phyloP scores from a whole-genome alignment of 2,329 filamentous ascomycete genomes.

The Coleophoma cylindrospora region DNA sequence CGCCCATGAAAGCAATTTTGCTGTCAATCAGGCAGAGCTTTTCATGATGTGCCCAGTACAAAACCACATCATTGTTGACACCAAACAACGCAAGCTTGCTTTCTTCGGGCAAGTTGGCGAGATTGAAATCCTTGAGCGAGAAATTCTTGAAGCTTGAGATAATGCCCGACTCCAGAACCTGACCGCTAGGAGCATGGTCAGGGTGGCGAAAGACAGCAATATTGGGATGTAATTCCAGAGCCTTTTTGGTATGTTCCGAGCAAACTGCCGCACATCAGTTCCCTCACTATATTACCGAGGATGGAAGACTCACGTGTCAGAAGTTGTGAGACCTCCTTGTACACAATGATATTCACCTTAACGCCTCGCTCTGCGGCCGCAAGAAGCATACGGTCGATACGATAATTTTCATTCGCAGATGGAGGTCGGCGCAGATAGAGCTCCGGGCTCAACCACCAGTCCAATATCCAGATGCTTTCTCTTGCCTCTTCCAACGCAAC shows the following conservation, averaged over 20 bases:
- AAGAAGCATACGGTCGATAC: slow-evolving; percentile 76
- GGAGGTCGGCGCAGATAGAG: slow-evolving; percentile 82
- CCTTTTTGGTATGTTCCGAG: slow-evolving; percentile 73
- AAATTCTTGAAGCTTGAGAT: slow-evolving; percentile 50
- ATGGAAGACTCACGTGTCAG: slow-evolving; percentile 62
- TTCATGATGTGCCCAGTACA: slow-evolving; percentile 93
- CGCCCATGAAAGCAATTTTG: slow-evolving; percentile 83
- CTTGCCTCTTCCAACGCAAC: slow-evolving; percentile 71
- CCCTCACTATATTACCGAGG: slow-evolving; percentile 24
- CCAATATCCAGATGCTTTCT: slow-evolving; percentile 78
- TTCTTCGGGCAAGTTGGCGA: slow-evolving; percentile 65
- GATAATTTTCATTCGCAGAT: slow-evolving; percentile 74
- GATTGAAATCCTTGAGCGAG: slow-evolving; percentile 46
- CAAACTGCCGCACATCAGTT: slow-evolving; percentile 41
- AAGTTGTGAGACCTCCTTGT: slow-evolving; percentile 84
- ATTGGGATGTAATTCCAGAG: slow-evolving; percentile 76
- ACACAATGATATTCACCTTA: slow-evolving; percentile 79
- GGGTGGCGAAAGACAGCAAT: slow-evolving; percentile 88
- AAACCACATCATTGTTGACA: slow-evolving; percentile 70
- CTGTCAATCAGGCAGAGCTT: slow-evolving; percentile 82
- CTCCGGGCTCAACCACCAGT: slow-evolving; percentile 89
- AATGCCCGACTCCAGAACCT: slow-evolving; percentile 63
- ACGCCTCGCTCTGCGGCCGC: slow-evolving; percentile 81
- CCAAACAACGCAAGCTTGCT: slow-evolving; percentile 77
- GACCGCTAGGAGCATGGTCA: slow-evolving; percentile 74